A percentile compares a stretch with the other conserved stretches of the same genome.
Conservation (phyloP, 1,284 basidiomycete genomes). For the Apiotrichum veenhuisii region DNA sequence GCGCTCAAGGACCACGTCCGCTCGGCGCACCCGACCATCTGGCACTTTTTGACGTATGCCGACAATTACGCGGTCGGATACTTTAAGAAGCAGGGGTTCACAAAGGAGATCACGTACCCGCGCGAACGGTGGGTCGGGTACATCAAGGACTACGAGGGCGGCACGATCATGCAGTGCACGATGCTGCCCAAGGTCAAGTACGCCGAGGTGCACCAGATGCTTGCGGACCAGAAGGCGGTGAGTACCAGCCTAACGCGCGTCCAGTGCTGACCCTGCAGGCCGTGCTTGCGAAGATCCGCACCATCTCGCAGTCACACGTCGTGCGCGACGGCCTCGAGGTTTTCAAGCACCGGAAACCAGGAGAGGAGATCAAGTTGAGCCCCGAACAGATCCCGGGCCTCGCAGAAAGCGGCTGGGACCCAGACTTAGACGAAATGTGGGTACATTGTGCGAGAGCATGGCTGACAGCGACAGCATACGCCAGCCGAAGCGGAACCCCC, state of each 20-base stretch:
- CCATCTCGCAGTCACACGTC: conserved; percentile 80
- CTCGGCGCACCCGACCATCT: conserved; percentile 71
- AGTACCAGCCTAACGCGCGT: conserved; percentile 16
- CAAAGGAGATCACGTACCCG: conserved; percentile 90
- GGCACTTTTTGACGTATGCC: conserved; percentile 95
- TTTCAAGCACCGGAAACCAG: conserved; percentile 59
- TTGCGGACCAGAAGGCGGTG: conserved; percentile 76
- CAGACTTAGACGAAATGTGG: conserved; percentile 73
- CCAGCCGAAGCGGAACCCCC: conserved; percentile 57
- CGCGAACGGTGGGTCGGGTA: conserved; percentile 95
- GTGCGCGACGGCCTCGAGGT: conserved; percentile 76
- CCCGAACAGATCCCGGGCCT: conserved; percentile 75
- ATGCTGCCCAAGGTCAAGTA: conserved; percentile 91
- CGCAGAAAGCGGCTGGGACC: conserved; percentile 90
- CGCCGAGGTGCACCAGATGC: conserved; percentile 71
- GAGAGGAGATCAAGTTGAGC: conserved; percentile 33
- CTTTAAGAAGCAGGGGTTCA: conserved; percentile 98
- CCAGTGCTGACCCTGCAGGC: conserved; percentile 51
- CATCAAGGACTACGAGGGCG: conserved; percentile 99
- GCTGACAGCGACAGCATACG: conserved; percentile 46
- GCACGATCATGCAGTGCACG: conserved; percentile 99
- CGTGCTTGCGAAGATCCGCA: conserved; percentile 80
- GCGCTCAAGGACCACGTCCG: conserved; percentile 94
- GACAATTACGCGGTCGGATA: conserved; percentile 99
- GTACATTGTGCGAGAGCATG: conserved; percentile 34